Percentiles rank a stretch among this genome's conserved stretches.
These are phyloP conservation scores for Skeletonema tropicum DNA, from an alignment of 108 stramenopile species.

Conservation along the genomic window DNA sequence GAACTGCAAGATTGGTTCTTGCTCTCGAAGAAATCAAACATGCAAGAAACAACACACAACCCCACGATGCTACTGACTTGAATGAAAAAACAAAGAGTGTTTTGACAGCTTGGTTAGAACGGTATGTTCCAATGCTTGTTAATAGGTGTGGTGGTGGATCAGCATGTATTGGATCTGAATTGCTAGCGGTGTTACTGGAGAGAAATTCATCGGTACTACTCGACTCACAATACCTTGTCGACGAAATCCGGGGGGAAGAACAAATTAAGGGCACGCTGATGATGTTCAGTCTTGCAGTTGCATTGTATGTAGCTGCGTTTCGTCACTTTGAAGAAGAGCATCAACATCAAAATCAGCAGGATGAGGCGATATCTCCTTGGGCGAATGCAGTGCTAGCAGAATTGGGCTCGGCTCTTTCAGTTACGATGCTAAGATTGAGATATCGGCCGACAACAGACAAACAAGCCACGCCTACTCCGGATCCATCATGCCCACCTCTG, in stretches of 20 bases:
- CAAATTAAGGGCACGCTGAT: conserved; percentile 69
- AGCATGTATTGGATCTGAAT: conserved; percentile 14
- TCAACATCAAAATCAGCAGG: conserved; percentile 1
- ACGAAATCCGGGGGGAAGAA: conserved; percentile 52
- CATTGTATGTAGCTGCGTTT: conserved; percentile 45
- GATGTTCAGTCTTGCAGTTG: conserved; percentile 52
- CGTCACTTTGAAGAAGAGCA: conserved; percentile 25
- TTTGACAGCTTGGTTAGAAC: conserved; percentile 32
- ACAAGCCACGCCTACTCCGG: conserved; percentile 23
- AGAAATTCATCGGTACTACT: conserved; percentile 16
- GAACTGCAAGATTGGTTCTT: conserved; percentile 25
- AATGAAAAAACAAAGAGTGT: conserved; percentile 13
- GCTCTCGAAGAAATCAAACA: conserved; percentile 35
- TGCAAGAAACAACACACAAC: not conserved
- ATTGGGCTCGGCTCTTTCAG: conserved; percentile 64
- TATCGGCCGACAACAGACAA: conserved; percentile 54
- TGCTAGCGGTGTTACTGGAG: conserved; percentile 25
- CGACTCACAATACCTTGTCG: not conserved
- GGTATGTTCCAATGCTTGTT: conserved; percentile 38
- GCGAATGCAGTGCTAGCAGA: conserved; percentile 56
- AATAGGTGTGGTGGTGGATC: conserved; percentile 19
- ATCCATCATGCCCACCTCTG: conserved; percentile 54
- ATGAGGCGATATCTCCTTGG: conserved; percentile 24
- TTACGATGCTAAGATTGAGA: conserved; percentile 61
- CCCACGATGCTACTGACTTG: not conserved